phyloP scores from a whole-genome alignment of 2,329 filamentous ascomycete genomes.

The Xylariales sp. region DNA sequence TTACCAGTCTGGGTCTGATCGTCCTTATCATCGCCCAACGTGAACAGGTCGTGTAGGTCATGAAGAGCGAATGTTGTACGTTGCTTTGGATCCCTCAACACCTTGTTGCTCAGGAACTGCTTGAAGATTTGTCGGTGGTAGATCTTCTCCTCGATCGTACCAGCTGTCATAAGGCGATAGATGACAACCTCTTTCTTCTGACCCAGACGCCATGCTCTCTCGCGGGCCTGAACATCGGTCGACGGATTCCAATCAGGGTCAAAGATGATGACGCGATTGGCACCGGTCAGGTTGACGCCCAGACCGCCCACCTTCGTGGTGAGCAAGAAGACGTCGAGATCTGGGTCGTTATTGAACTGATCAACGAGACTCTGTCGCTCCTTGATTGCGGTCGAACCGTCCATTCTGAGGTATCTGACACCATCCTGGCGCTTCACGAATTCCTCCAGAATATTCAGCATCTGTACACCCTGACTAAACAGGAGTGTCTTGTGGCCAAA shows the following conservation, averaged over 20 bases:
- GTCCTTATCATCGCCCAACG: slow-evolving; percentile 62
- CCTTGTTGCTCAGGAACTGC: slow-evolving; percentile 95
- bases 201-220: slow-evolving; percentile 91
- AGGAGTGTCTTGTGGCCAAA: slow-evolving; percentile 89
- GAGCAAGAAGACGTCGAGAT: slow-evolving; percentile 82
- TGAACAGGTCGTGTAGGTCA: slow-evolving; percentile 90
- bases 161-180: slow-evolving; percentile 95
- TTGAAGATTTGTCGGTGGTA: slow-evolving; percentile 99
- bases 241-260: slow-evolving; percentile 99
- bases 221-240: slow-evolving; percentile 89
- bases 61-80: slow-evolving; percentile 84
- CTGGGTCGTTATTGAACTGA: slow-evolving; percentile 77
- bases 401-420: slow-evolving; percentile 83
- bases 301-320: slow-evolving; percentile 95
- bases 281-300: slow-evolving; percentile 90
- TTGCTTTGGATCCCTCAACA: slow-evolving; percentile 90
- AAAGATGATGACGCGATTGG: slow-evolving; percentile 94
- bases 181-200: slow-evolving; percentile 95
- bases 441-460: slow-evolving; percentile 88
- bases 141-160: slow-evolving; percentile 98
- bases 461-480: slow-evolving; percentile 89
- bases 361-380: slow-evolving; percentile 87
- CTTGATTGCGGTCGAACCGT: slow-evolving; percentile 85
- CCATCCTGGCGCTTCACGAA: slow-evolving; percentile 65
- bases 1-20: slow-evolving; percentile 77